Base-by-base conservation (phyloP, 305 asterid genomes). In the Fraxinus angustifolia region DNA sequence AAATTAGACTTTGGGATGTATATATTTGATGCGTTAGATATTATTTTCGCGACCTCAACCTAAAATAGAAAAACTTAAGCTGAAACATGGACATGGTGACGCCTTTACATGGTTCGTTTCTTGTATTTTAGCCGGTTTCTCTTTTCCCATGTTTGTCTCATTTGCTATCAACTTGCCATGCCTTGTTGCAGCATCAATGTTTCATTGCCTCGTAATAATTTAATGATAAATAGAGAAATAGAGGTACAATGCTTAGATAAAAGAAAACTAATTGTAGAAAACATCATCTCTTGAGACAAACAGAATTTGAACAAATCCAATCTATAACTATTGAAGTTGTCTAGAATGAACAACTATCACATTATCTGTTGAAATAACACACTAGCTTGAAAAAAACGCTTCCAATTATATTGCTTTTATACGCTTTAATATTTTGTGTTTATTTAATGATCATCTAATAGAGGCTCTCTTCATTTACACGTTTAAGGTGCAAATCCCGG, bases 11-110 rank as follows among this genome's bases (percentile, higher is more conserved):
- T 85, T 75, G 77, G 84, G 82, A 65, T 89, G 92, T 89, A 87
- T 89, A 87, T 87, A 87, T 84, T 81, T 81, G 89, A 83, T 87
- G 87, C 85, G 78, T 83, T 83, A 87, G 80, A 87, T 82, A 62
- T 78, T 87, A 79, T 87, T 84, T 87, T 78, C 67, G 78, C 72
- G 77, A 68, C 89, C 86, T 67, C 82, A 84, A 72, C 48, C 74
- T 76, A 58, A 60, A 77, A 50, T 76, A 21, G 62, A n/a, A 10
- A 21, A 65, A 23, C 34, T 65, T 26, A 0, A 65, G 42, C 75
- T 31, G 75, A 30, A 19, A 70, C 30, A 70, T 70, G 74, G 38
- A 14, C 8, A 2, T 30, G 21, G 16, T 14, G 75, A 70, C 1
- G 40, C 75, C 42, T 70, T 14, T 31, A 14, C 10, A 30, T 70